A percentile compares a stretch with the other conserved stretches of the same genome.
These are phyloP conservation scores for Acer saccharum DNA, from an alignment of 345 rosid genomes.

Conservation along the genomic window DNA sequence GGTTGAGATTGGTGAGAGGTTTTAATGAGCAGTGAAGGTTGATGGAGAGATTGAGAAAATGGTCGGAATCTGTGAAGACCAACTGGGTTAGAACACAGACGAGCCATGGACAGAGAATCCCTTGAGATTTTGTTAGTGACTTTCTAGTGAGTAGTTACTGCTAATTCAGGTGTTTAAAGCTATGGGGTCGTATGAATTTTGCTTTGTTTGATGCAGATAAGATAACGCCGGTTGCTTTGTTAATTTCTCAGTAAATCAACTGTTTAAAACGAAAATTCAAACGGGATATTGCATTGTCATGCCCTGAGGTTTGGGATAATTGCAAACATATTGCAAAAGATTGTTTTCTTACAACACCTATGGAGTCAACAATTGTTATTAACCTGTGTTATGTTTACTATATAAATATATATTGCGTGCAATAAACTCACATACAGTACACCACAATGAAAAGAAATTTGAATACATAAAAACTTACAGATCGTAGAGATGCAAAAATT, in stretches of 20 bases:
- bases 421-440: no score
- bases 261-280: background rate
- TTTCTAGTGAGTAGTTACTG: background rate
- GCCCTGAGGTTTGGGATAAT: background rate
- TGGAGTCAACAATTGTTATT: no score
- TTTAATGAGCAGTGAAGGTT: slow-evolving; percentile 9
- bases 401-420: no score
- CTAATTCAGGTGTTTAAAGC: background rate
- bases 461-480: no score
- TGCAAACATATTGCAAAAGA: background rate
- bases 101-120: slow-evolving; percentile 30
- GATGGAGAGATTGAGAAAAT: slow-evolving; percentile 18
- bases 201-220: background rate
- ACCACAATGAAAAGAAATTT: no score
- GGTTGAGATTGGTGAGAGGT: slow-evolving; percentile 8
- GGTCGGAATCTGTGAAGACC: slow-evolving; percentile 43
- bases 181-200: background rate
- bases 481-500: no score
- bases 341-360: no score
- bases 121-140: background rate
- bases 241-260: background rate
- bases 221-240: background rate
- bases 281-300: background rate
- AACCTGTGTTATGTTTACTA: no score
- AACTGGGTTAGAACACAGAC: slow-evolving; percentile 40